Conservation (phyloP, 805 yeast species). For the Yamadazyma ubonensis region DNA sequence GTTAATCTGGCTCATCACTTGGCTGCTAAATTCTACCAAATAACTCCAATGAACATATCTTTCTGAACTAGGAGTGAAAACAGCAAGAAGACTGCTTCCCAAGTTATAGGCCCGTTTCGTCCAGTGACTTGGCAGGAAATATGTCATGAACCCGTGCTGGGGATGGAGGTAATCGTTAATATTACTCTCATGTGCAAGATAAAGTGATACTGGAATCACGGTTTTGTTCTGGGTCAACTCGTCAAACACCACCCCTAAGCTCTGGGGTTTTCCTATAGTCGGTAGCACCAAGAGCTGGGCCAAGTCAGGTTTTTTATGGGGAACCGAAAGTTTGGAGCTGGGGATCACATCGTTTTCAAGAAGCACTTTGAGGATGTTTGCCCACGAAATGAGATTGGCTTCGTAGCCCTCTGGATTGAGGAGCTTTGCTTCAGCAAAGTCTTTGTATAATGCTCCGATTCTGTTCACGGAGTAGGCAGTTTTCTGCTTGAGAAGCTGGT, state of each 20-base stretch:
- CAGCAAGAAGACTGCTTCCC: neutral
- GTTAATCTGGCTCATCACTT: conserved; percentile 5
- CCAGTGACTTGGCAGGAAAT: conserved; percentile 12
- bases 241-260: conserved; percentile 24
- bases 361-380: conserved; percentile 14
- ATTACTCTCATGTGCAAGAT: conserved; percentile 7
- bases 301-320: conserved; percentile 14
- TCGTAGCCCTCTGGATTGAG: conserved; percentile 43
- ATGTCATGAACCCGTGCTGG: conserved; percentile 6
- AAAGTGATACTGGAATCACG: conserved; percentile 21
- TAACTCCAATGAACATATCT: conserved; percentile 12
- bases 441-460: conserved; percentile 27
- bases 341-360: conserved; percentile 16
- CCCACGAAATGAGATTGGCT: conserved; percentile 44
- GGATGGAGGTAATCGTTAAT: conserved; percentile 11
- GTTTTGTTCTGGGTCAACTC: conserved; percentile 22
- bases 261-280: conserved; percentile 31
- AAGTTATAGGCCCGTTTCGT: neutral
- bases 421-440: conserved; percentile 28
- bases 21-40: conserved; percentile 5
- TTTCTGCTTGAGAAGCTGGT: conserved; percentile 9
- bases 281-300: conserved; percentile 24
- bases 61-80: conserved; percentile 5
- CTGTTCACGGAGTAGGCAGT: conserved; percentile 11
- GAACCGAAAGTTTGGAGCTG: conserved; percentile 19